Conservation (phyloP, 306 rosid species). For the Rubus idaeus region DNA sequence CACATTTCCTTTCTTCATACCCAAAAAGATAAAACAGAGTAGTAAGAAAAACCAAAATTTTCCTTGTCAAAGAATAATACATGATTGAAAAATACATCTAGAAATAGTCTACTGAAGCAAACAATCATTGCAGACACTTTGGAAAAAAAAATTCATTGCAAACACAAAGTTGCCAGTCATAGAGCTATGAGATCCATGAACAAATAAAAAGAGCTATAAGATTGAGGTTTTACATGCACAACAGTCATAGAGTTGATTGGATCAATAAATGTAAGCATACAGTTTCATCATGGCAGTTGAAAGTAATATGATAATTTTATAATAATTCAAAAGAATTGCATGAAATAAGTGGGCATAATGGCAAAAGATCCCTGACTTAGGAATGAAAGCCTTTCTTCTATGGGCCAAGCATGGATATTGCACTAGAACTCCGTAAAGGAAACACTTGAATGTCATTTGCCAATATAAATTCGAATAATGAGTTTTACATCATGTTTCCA, state of each 20-base stretch:
- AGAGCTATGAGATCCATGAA: neutral
- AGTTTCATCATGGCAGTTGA: neutral
- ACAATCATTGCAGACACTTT: neutral
- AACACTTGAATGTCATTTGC: no score
- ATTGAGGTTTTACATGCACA: neutral
- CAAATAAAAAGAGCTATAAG: neutral
- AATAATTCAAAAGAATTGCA: neutral
- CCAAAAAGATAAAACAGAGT: constrained; percentile 28
- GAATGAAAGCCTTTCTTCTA: neutral
- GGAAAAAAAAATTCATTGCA: neutral
- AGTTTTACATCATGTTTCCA: neutral
- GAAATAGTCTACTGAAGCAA: neutral
- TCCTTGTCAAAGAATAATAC: neutral
- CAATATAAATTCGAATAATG: no score
- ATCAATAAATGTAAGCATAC: neutral
- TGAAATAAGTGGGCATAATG: neutral
- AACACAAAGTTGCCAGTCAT: neutral
- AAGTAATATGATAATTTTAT: neutral
- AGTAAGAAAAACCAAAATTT: constrained; percentile 20
- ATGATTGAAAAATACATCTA: neutral
- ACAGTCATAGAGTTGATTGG: neutral
- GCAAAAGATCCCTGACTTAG: neutral
- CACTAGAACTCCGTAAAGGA: neutral
- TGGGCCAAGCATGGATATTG: neutral
- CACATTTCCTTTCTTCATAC: constrained; percentile 87